These are phyloP conservation scores for Wickerhamia fluorescens DNA, from an alignment of 805 yeast genomes.

Conservation along the genomic window DNA sequence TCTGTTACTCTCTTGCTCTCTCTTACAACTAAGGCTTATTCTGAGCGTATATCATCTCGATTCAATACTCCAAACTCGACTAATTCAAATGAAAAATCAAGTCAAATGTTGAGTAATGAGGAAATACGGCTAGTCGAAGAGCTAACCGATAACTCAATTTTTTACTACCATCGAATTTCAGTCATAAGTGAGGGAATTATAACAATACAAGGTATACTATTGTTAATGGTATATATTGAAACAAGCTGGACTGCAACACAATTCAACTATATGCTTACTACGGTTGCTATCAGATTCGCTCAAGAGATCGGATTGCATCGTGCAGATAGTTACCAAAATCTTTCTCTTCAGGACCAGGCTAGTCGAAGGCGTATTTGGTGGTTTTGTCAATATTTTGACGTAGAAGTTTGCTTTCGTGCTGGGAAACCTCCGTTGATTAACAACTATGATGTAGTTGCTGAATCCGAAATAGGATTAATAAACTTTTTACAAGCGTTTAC, in stretches of 20 bases:
- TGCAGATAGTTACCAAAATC: conserved; percentile 18
- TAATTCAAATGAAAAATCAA: neutral
- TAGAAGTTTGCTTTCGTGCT: conserved; percentile 30
- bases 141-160: conserved; percentile 12
- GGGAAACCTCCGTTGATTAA: conserved; percentile 37
- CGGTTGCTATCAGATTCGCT: conserved; percentile 32
- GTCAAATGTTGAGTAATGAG: neutral
- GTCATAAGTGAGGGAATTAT: conserved; percentile 18
- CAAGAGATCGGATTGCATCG: conserved; percentile 37
- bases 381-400: conserved; percentile 29
- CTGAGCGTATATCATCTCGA: no score
- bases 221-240: conserved; percentile 19
- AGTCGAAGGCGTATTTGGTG: conserved; percentile 28
- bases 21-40: conserved; percentile 4
- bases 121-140: neutral
- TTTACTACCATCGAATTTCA: conserved; percentile 17
- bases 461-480: conserved; percentile 14
- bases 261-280: conserved; percentile 21
- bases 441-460: conserved; percentile 22
- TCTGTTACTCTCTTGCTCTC: conserved; percentile 20
- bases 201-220: conserved; percentile 15
- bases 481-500: no score
- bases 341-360: conserved; percentile 15
- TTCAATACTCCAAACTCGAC: neutral
- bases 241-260: conserved; percentile 22